These are phyloP conservation scores for Scenedesmus sp. DNA, from an alignment of 163 green algal genomes.

Conservation along the genomic window DNA sequence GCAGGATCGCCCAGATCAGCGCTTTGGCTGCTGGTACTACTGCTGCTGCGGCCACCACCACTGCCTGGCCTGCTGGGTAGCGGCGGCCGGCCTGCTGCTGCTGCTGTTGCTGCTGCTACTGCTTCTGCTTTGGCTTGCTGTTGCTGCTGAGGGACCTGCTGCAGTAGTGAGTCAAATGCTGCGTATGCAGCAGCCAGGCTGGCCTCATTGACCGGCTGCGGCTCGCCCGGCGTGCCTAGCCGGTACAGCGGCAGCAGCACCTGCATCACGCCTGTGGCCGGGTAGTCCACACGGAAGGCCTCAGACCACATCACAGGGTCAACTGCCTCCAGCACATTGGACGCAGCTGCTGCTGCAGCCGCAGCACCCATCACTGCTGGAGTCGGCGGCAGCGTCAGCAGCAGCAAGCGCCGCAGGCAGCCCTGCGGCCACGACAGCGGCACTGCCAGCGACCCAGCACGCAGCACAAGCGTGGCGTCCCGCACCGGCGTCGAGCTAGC, in stretches of 20 bases:
- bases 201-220: neutral
- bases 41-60: neutral
- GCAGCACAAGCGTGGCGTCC: constrained; percentile 48
- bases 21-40: neutral
- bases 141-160: constrained; percentile 25
- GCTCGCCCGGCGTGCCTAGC: constrained; percentile 47
- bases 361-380: neutral
- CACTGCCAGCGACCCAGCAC: constrained; percentile 53
- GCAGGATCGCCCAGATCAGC: neutral
- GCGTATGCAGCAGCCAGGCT: constrained; percentile 15
- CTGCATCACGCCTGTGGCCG: constrained; percentile 58
- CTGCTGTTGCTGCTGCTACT: neutral
- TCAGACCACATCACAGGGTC: constrained; percentile 60
- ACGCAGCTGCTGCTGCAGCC: neutral
- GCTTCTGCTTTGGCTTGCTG: constrained; percentile 19
- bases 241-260: constrained; percentile 63
- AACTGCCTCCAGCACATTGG: neutral
- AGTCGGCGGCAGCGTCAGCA: constrained; percentile 34
- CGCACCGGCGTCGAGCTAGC: neutral
- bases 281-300: constrained; percentile 60
- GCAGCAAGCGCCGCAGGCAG: constrained; percentile 19
- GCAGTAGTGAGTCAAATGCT: constrained; percentile 8
- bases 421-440: constrained; percentile 59
- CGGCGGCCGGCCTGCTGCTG: neutral
- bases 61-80: neutral